Evolutionary conservation across 1,284 basidiomycete genomes (phyloP), one percentile per base, ranked within the genome.

Genomic region (Boletus semigastroideus): DNA sequence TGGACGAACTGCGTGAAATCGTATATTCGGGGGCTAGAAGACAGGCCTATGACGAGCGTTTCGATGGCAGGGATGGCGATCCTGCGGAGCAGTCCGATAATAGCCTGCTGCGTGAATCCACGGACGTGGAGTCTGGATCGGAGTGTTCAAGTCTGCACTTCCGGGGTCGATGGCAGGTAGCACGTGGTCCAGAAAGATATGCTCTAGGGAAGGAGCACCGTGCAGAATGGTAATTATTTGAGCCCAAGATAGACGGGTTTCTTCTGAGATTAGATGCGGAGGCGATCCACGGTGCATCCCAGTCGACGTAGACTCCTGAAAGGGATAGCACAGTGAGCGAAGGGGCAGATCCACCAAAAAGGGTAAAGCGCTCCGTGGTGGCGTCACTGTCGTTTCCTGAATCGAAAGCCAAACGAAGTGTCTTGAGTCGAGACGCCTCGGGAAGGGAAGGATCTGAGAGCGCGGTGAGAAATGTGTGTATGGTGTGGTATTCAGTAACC

Each of bases 1-100:
- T 16, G 33, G 33, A 16, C 33, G 33, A 34, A 14, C 33, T n/a
- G 14, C 14, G 16, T 16, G 33, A 3, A 34, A 16, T 34, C 13
- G 33, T 8, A 5, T 7, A 0, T 3, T 1, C 2, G 16, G 25
- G 1, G 1, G 5, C 5, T 7, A 25, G 5, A 5, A 25, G 2
- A 25, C 1, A 34, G 14, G 1, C 16, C 16, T n/a, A 34, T 14
- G 7, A 5, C 7, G 14, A 34, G 14, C 2, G 6, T 34, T 34
- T 34, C 9, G 16, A 34, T 14, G 6, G 33, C 33, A 3, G 33
- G 33, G 16, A 34, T 14, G n/a, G 14, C 16, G 33, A 34, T 4
- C 33, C 16, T 34, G 16, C 14, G 33, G 14, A 34, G 16, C 8
- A 34, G 33, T 16, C 14, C 33, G 14, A 16, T 34, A n/a, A 16